Evolutionary conservation across 108 stramenopile species (phyloP).

Genomic region (Parietichytrium sp.): DNA sequence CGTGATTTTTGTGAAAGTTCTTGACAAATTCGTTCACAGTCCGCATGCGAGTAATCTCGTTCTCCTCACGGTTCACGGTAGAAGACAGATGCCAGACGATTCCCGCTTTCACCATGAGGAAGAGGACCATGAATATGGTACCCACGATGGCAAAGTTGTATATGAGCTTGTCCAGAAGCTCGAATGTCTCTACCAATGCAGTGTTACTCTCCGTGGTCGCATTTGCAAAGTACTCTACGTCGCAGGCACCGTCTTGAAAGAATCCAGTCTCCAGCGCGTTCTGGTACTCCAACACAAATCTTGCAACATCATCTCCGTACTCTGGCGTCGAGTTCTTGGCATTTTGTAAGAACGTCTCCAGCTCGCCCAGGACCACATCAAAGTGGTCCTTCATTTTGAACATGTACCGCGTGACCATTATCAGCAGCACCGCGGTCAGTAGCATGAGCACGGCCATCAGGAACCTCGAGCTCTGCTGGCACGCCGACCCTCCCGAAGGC

Average conservation of each 20-base stretch:
- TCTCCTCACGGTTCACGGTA: too few species aligned
- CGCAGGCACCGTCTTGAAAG: background rate
- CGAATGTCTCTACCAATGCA: background rate
- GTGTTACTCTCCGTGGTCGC: background rate
- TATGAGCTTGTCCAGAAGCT: background rate
- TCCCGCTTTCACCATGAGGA: background rate
- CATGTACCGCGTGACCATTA: background rate
- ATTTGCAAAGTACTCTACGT: background rate
- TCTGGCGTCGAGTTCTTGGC: background rate
- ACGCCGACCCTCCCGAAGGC: conserved; percentile 5
- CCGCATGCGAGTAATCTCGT: background rate
- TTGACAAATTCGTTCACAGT: background rate
- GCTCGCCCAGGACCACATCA: background rate
- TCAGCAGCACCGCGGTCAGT: background rate
- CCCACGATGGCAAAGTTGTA: background rate
- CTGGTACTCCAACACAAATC: too few species aligned
- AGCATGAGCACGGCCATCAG: conserved; percentile 19
- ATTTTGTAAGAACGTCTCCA: background rate
- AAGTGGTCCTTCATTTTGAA: background rate
- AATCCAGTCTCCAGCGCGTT: background rate
- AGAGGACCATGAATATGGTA: background rate
- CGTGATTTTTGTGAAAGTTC: background rate
- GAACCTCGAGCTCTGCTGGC: background rate
- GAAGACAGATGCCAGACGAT: background rate
- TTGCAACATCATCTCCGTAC: background rate